Evolutionary conservation across 108 stramenopile genomes (phyloP).

Genomic region (Cyclotella baltica): DNA sequence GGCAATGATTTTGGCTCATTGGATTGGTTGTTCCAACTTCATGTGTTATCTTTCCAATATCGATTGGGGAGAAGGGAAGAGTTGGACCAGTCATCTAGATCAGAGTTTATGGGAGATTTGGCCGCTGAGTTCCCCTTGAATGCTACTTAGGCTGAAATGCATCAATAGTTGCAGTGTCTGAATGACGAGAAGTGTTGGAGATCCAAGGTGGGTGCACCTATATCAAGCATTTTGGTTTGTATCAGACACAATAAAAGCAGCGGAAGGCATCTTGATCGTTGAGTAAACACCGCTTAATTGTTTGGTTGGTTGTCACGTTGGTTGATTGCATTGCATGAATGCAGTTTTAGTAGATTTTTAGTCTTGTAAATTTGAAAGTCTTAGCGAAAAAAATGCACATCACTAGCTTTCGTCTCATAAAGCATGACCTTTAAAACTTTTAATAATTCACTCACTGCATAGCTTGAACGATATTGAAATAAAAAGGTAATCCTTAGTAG

Average conservation of each 20-base stretch:
- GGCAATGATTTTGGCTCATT: conserved; percentile 63
- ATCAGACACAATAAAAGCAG: conserved; percentile 2
- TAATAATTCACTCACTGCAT: neutral
- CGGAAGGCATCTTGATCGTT: neutral
- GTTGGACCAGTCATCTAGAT: no score
- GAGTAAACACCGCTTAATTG: neutral
- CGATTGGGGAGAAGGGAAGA: no score
- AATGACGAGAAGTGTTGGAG: no score
- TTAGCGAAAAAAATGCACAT: neutral
- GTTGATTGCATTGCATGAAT: neutral
- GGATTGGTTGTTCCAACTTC: conserved; percentile 78
- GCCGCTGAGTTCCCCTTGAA: no score
- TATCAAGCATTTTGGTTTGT: neutral
- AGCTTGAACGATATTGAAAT: neutral
- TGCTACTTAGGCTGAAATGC: no score
- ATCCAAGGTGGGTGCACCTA: neutral
- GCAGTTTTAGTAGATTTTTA: neutral
- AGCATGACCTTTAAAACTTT: neutral
- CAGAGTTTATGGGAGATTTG: no score
- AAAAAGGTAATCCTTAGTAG: neutral
- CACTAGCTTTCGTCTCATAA: neutral
- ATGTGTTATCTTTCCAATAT: no score
- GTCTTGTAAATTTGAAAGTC: neutral
- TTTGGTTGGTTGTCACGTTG: neutral
- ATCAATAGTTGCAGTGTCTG: no score